Base-by-base conservation (phyloP, 2,329 filamentous ascomycete species). In the Pleoardoris graminearum region DNA sequence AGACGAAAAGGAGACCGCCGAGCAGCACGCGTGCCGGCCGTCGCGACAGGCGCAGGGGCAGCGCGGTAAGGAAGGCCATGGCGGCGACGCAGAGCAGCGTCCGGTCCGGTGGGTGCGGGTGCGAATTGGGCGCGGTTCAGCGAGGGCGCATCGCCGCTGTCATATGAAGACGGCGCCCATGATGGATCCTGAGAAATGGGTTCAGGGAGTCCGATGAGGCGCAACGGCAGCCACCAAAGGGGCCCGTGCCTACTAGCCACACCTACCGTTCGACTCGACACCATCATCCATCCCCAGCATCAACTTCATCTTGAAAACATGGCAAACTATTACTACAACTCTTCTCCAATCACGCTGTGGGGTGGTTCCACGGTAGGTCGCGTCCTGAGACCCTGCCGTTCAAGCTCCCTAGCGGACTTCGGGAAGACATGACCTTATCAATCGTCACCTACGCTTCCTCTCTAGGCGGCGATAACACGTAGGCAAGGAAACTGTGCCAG, bases 1-100 rank as follows among this genome's bases (percentile, higher is more conserved):
- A 65, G 61, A 69, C 62, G 21, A 72, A 55, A 17, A 71, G 54
- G 47, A 71, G 51, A 42, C 62, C 67, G 10, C 66, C 66, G 43
- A 72, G 54, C 50, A 72, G 58, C 35, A 71, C 65, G 37, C 67
- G 32, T 17, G 48, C 48, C 4, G 53, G 53, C 25, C 53, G 37
- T 38, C 53, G 53, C 53, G 53, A 51, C 10, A 55, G 48, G 21
- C 53, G 53, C 48, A 55, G 47, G 12, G 48, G 48, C 44, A 55
- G 43, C 44, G 48, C 50, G 32, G 37, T 48, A 39, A 55, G 25
- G 32, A 51, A 30, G 14, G 48, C 48, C 44, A 51, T 50, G 43
- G 42, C 46, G 48, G 39, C 48, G 48, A 54, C 52, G 52, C 52
- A 50, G 35, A 29, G 52, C 11, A 43, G 52, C 48, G 52, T 54